A percentile compares a stretch with the other conserved stretches of the same genome.
Conservation (phyloP, 257 asterid genomes). For the Nicotiana undulata region DNA sequence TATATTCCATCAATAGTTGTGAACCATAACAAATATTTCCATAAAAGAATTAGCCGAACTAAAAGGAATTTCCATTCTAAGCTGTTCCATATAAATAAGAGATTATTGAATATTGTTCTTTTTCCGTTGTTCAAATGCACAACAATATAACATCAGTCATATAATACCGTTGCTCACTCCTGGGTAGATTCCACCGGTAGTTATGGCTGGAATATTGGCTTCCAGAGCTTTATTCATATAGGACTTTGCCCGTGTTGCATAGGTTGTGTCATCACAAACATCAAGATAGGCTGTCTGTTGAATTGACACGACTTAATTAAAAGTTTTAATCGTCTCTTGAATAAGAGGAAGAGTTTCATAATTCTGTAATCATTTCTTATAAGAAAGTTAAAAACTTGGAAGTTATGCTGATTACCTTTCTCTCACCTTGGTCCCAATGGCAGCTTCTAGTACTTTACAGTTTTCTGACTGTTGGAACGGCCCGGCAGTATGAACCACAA, state of each 20-base stretch:
- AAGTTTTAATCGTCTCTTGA: not conserved
- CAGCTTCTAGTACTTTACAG: constrained; percentile 82
- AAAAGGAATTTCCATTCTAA: not conserved
- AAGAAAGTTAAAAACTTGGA: not conserved
- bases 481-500: constrained; percentile 89
- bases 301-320: constrained; percentile 5
- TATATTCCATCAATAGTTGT: too few relatives aligned
- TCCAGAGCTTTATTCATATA: constrained; percentile 57
- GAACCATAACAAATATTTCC: not conserved
- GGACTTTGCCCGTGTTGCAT: constrained; percentile 67
- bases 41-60: not conserved
- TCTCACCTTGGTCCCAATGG: constrained; percentile 96
- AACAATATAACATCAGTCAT: constrained; percentile 28
- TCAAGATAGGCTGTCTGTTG: constrained; percentile 87
- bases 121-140: constrained; percentile 3
- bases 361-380: not conserved
- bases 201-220: constrained; percentile 83
- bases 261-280: constrained; percentile 89
- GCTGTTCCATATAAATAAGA: not conserved
- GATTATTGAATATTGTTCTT: not conserved
- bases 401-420: constrained; percentile 46
- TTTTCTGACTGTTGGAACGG: constrained; percentile 86
- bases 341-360: constrained; percentile 3
- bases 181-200: constrained; percentile 93
- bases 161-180: constrained; percentile 95